Evolutionary conservation across 2,329 filamentous ascomycete genomes (phyloP), one percentile per base, ranked within the genome.

Genomic region (Ambrosiella xylebori): DNA sequence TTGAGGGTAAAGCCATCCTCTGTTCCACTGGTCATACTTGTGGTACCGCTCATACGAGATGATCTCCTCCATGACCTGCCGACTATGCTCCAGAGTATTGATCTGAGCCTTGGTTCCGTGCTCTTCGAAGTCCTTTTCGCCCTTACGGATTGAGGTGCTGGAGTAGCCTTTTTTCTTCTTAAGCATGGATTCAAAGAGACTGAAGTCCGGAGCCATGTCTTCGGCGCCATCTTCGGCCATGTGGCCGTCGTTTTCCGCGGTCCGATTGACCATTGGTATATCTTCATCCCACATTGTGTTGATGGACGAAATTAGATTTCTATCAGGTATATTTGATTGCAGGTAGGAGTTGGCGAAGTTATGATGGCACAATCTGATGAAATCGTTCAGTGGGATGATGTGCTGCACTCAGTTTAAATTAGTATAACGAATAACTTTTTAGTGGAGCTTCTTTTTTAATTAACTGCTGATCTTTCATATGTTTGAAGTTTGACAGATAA

Each of bases 51-150:
- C 85, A 68, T 85, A 85, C 56, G 81, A 78, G 58, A 97, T 76
- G 1, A 91, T 90, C 64, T 88, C 83, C 69, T 95, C 86, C 85
- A 98, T 93, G 17, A 90, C 91, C 64, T 79, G 76, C 57, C 91
- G 82, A 62, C 88, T 95, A 52, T 86, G 80, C 65, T 88, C 85
- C 56, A 98, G 81, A 7, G 84, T 80, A 59, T 79, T 77, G 63
- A 84, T 81, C 70, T 98, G 93, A 38, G 86, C 81, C 38, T 80
- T 79, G 1, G 93, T 97, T 53, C 87, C 86, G 70, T 97, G 89
- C 36, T 86, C 84, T 71, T 97, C 93, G 68, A 96, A 98, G 72
- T 98, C 93, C 70, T 98, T 98, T 68, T 95, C 89, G 61, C 93
- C 93, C 62, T 89, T 88, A 63, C 91, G 89, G 40, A 95, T 88